Base-by-base conservation (phyloP, 2,329 filamentous ascomycete genomes). In the Metarhizium humberi region DNA sequence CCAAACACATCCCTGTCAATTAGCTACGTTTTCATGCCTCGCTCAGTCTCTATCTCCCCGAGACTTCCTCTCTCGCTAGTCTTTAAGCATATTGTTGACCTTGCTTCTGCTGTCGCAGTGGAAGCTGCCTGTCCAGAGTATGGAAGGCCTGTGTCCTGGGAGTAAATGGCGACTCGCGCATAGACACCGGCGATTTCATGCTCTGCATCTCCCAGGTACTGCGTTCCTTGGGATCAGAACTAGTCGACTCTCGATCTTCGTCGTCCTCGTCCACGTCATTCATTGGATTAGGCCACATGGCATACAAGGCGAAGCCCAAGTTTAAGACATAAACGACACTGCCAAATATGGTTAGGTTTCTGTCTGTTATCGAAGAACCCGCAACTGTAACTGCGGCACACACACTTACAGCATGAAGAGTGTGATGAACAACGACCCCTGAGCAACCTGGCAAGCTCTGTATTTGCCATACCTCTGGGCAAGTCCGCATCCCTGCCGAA, bases 131-230 rank as follows among this genome's bases (percentile, higher is more conserved):
- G 58, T 85, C 80, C 50, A 86, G 71, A 13, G 79, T 78, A 63
- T 87, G 77, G 66, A 88, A 88, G 1, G 85, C 86, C 66, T 81
- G 77, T 16, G 86, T 88, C 60, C 86, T 70, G 6, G 85, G 85
- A 6, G 85, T 88, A 59, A 78, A 87, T 0, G 81, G 80, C 59
- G 74, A 60, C 14, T 61, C 60, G 38, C 59, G 61, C 29, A 55
- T 60, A 11, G 63, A 65, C 5, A 64, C 66, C 1, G 73, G 71
- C 1, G 64, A 62, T 58, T 66, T 68, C 62, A 82, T 76, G 58
- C 72, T 72, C 55, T 79, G 76, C 78, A 84, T 79, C 71, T 87
- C 84, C 76, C 78, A 82, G 57, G 72, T 68, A 57, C 75, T 72
- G 49, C 75, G 72, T 57, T 73, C 71, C 47, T 74, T 74, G 65